Conservation (phyloP, 768 basidiomycete species). For the Lactifluus piperatus region DNA sequence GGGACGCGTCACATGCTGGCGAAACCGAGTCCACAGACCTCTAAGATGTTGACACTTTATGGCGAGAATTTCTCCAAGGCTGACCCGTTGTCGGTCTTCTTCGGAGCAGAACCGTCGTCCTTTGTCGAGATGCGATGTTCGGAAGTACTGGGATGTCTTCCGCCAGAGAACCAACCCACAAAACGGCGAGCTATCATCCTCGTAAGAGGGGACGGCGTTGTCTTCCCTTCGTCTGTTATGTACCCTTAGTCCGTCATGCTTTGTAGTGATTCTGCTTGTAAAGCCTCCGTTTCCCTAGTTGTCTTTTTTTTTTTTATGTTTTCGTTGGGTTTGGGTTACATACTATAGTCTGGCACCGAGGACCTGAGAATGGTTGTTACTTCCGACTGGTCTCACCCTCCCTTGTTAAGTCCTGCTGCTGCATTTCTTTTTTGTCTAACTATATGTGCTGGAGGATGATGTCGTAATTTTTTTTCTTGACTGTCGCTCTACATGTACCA, state of each 20-base stretch:
- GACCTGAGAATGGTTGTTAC: background rate
- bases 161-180: conserved; percentile 54
- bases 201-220: conserved; percentile 76
- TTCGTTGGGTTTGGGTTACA: conserved; percentile 1
- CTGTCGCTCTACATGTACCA: background rate
- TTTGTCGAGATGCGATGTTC: conserved; percentile 82
- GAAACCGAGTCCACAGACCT: conserved; percentile 70
- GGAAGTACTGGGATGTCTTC: conserved; percentile 75
- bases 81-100: conserved; percentile 77
- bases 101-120: conserved; percentile 80
- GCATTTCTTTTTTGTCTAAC: background rate
- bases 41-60: conserved; percentile 78
- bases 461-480: background rate
- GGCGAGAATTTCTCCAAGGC: conserved; percentile 84
- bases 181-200: conserved; percentile 77
- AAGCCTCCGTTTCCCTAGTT: background rate
- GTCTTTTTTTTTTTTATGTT: conserved; percentile 9
- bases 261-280: background rate
- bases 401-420: background rate
- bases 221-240: conserved; percentile 75
- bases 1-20: conserved; percentile 59
- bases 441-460: background rate
- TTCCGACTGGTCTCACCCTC: background rate
- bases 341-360: background rate
- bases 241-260: conserved; percentile 50